These are phyloP conservation scores for Pezicula rhizophila DNA, from an alignment of 2,329 filamentous ascomycete genomes.

Conservation along the genomic window DNA sequence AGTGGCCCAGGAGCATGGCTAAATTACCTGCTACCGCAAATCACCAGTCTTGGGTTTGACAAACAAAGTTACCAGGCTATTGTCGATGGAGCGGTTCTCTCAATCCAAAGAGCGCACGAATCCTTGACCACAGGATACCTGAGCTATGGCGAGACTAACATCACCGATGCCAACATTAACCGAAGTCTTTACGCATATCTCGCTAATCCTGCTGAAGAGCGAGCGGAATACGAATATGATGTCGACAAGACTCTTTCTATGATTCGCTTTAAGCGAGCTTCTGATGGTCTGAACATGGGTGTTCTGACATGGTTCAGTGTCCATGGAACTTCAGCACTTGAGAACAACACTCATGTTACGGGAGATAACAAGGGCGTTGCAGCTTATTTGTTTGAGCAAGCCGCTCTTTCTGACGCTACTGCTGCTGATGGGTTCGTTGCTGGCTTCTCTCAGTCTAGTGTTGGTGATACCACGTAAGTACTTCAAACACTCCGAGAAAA, in stretches of 20 bases:
- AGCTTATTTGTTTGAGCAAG: conserved; percentile 74
- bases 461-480: conserved; percentile 68
- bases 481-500: neutral
- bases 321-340: conserved; percentile 83
- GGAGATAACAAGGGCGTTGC: conserved; percentile 92
- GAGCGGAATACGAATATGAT: conserved; percentile 54
- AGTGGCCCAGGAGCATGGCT: conserved; percentile 86
- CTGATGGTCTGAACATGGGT: conserved; percentile 70
- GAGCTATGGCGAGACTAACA: conserved; percentile 60
- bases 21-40: conserved; percentile 87
- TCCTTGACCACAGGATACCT: conserved; percentile 60
- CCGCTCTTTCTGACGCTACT: conserved; percentile 45
- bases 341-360: conserved; percentile 84
- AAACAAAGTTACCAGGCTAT: conserved; percentile 86
- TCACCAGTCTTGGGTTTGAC: conserved; percentile 80
- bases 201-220: conserved; percentile 73
- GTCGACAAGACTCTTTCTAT: conserved; percentile 74
- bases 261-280: conserved; percentile 68
- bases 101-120: conserved; percentile 75
- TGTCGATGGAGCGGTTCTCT: conserved; percentile 75
- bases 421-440: conserved; percentile 72
- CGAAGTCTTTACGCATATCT: conserved; percentile 83
- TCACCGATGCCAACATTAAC: conserved; percentile 77
- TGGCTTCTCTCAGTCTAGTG: conserved; percentile 85
- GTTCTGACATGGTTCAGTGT: conserved; percentile 78